Conservation (phyloP, 176 grass and related monocot genomes). For the Pontederia crassipes region DNA sequence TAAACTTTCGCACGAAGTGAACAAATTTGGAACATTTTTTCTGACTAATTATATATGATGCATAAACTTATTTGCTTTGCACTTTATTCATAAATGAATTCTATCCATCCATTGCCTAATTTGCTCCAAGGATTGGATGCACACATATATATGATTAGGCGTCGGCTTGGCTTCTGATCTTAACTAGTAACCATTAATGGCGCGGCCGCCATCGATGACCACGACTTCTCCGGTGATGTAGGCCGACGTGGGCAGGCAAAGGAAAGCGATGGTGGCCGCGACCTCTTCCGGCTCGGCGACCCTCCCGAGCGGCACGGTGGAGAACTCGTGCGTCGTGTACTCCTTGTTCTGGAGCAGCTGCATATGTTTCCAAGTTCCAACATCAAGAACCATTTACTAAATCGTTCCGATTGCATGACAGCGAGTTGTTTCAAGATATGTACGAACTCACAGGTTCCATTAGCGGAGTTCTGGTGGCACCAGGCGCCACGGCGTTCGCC, state of each 20-base stretch:
- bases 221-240: slow-evolving; percentile 25
- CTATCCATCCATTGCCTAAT: too few species aligned
- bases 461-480: neutral
- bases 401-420: neutral
- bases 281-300: slow-evolving; percentile 25
- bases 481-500: slow-evolving; percentile 7
- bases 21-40: too few species aligned
- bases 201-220: slow-evolving; percentile 14
- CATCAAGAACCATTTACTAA: neutral
- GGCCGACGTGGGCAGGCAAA: slow-evolving; percentile 23
- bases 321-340: neutral
- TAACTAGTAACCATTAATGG: neutral
- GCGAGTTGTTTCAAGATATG: neutral
- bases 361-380: neutral
- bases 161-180: too few species aligned
- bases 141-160: too few species aligned
- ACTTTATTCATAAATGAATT: too few species aligned
- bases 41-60: too few species aligned
- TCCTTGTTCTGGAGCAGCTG: slow-evolving; percentile 4
- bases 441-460: neutral
- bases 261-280: slow-evolving; percentile 9
- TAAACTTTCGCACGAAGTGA: too few species aligned
- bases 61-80: too few species aligned
- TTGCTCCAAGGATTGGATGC: too few species aligned
- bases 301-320: neutral